Evolutionary conservation across 2,329 filamentous ascomycete species (phyloP), one percentile per base, ranked within the genome.

Genomic region (Chrysoporthe austroafricana): DNA sequence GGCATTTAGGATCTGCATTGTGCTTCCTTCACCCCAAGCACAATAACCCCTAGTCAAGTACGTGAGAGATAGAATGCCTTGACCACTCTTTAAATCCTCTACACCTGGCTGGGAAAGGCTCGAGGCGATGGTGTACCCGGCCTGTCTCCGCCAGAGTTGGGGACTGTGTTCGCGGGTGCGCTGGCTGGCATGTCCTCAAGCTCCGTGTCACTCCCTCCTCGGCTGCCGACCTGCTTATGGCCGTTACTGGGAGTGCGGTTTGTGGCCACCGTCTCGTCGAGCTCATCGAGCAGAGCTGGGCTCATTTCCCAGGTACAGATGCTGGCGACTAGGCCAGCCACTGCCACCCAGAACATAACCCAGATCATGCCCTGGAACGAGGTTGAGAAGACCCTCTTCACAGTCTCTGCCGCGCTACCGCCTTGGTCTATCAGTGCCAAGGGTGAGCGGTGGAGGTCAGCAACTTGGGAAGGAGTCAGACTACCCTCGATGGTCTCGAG

Each of bases 321-420:
- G 36, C 83, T 83, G 11, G 79, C 75, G 36, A 82, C 66, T 7
- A 85, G 74, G 73, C 84, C 84, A 57, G 76, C 75, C 4, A 77
- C 79, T 43, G 81, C 79, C 18, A 83, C 72, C 36, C 80, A 77
- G 58, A 82, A 78, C 79, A 85, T 82, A 59, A 85, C 74, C 64
- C 79, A 80, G 48, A 83, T 79, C 68, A 85, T 80, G 39, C 79
- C 77, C 1, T 77, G 77, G 71, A 85, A 86, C 1, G 83, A 82
- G 1, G 71, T 74, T 0, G 82, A 79, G 66, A 85, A 85, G 8
- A 82, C 79, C 16, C 75, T 72, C 63, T 77, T 79, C 34, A 84
- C 76, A 9, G 76, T 68, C 1, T 75, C 71, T 56, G 78, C 77
- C 16, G 79, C 71, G 1, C 77, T 72, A 0, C 69, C 62, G 0